These are phyloP conservation scores for Ophiostoma perfectum DNA, from an alignment of 2,329 filamentous ascomycete genomes.

Conservation along the genomic window DNA sequence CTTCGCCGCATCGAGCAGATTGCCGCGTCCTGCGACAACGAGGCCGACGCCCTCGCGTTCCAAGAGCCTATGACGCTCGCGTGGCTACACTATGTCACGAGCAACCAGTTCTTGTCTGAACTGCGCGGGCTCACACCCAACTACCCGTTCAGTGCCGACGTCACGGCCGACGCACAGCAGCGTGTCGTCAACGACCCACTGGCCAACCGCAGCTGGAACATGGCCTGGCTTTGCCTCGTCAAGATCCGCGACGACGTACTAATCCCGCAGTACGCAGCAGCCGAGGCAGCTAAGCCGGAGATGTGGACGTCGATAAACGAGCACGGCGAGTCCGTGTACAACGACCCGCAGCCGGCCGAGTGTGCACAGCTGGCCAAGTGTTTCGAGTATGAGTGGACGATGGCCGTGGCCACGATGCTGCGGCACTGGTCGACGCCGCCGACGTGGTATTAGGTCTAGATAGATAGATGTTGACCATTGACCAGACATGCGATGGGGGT, in stretches of 20 bases:
- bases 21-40: constrained; percentile 52
- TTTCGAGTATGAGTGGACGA: constrained; percentile 62
- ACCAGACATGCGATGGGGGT: too few relatives aligned
- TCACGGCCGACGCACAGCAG: constrained; percentile 59
- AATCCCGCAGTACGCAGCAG: constrained; percentile 54
- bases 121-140: constrained; percentile 61
- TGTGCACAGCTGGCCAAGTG: constrained; percentile 54
- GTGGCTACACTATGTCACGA: constrained; percentile 67
- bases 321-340: constrained; percentile 31
- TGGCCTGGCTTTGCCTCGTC: constrained; percentile 64
- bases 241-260: constrained; percentile 59
- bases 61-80: constrained; percentile 62
- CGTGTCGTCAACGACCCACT: constrained; percentile 59
- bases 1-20: constrained; percentile 65
- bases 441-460: background rate
- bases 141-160: constrained; percentile 62
- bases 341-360: constrained; percentile 50
- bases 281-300: constrained; percentile 55
- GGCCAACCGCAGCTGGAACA: constrained; percentile 68
- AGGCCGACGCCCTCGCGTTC: constrained; percentile 54
- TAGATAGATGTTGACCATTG: too few relatives aligned
- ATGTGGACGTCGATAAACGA: constrained; percentile 56
- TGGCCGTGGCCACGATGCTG: constrained; percentile 60
- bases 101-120: constrained; percentile 63
- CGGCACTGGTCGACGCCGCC: constrained; percentile 62